Evolutionary conservation across 1,139 yeast species (phyloP), one percentile per base, ranked within the genome.

Genomic region (Candida sp.): DNA sequence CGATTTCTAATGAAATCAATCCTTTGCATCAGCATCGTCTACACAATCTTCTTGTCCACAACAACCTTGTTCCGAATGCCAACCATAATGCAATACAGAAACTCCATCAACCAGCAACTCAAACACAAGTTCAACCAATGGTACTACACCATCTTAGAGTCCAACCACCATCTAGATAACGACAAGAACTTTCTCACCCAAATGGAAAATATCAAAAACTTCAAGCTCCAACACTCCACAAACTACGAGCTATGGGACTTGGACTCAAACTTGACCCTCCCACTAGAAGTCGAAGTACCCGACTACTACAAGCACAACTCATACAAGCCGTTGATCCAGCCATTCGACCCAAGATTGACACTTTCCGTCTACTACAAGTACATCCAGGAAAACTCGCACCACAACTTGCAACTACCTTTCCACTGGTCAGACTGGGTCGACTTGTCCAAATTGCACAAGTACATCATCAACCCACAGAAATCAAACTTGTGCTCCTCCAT

Each of bases 311-410:
- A 40, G 11, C 49, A 55, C 23, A 30, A 33, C 6, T 30, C 28
- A n/a, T 46, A 33, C 8, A 56, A 53, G 49, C 71, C 73, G 9
- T 51, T 52, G 35, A 53, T 72, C 7, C 77, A 68, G 51, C 79
- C 79, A 1, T 79, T 74, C 58, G 86, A 81, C 52, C 84, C 85
- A 1, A 61, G 85, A 34, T 69, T 81, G 54, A 79, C 84, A 4
- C 51, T 79, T 22, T 70, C 74, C 3, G 64, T 77, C 1, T 80
- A 78, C 59, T 67, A 70, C 46, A 62, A 72, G 46, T 62, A 67
- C 49, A 55, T 73, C 23, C 47, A 55, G 37, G 47, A 42, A 22
- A 42, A 47, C 38, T 47, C 45, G 39, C 50, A 34, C 45, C 42
- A 46, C 22, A 31, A 27, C 49, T 40, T 48, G n/a, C 49, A 54